phyloP scores from a whole-genome alignment of 371 early-diverging fungal genomes.

The Circinella minor region DNA sequence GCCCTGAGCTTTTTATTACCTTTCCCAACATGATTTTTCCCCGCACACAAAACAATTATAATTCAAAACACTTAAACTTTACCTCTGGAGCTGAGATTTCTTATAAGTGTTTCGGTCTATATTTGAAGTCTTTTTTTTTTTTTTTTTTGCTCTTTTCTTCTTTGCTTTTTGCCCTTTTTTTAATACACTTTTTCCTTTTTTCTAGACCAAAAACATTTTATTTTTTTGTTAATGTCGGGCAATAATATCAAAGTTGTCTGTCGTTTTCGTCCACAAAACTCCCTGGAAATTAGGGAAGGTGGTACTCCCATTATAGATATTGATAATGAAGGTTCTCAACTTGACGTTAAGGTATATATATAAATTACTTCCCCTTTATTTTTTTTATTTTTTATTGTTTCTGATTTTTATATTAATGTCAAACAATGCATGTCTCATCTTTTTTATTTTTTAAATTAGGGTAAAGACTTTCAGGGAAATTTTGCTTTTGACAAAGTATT shows the following conservation, averaged over 20 bases:
- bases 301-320: conserved; percentile 83
- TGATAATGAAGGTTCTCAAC: conserved; percentile 78
- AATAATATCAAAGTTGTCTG: conserved; percentile 95
- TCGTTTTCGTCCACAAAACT: conserved; percentile 95
- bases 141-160: conserved; percentile 16
- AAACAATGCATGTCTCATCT: too few species aligned
- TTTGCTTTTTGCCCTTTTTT: conserved; percentile 25
- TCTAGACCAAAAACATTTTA: conserved; percentile 7
- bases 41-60: too few species aligned
- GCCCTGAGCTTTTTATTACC: too few species aligned
- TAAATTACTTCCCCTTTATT: conserved; percentile 2
- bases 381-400: not conserved
- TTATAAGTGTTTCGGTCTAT: not conserved
- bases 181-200: conserved; percentile 20
- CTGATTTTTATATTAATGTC: too few species aligned
- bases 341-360: conserved; percentile 70
- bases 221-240: conserved; percentile 39
- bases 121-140: not conserved
- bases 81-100: not conserved
- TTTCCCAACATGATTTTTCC: too few species aligned
- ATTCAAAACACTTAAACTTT: too few species aligned
- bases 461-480: conserved; percentile 81
- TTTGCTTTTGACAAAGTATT: conserved; percentile 93
- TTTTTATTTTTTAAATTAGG: conserved; percentile 43
- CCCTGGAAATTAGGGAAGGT: conserved; percentile 85